Conservation (phyloP, 208 protist species). For the Leishmania turanica region DNA sequence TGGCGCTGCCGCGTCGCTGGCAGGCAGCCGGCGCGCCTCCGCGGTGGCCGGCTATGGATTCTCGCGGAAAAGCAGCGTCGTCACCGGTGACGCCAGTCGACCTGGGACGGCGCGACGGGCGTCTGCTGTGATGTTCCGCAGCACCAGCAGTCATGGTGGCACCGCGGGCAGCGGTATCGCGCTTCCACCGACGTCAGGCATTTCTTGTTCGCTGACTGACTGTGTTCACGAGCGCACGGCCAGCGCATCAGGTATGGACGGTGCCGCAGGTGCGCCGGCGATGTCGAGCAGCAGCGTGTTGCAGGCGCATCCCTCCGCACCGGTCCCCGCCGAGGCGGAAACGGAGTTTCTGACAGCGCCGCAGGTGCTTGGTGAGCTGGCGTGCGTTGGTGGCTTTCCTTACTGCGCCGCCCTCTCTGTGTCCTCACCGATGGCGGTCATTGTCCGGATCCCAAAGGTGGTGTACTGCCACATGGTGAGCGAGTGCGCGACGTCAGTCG, state of each 20-base stretch:
- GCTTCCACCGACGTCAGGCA: not conserved
- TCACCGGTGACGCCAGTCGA: not conserved
- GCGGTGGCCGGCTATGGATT: not conserved
- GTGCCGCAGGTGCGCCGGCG: not conserved
- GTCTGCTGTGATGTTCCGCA: not conserved
- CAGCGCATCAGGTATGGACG: not conserved
- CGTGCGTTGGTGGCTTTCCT: slow-evolving; percentile 62
- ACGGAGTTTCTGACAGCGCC: slow-evolving; percentile 46
- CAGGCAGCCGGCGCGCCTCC: not conserved
- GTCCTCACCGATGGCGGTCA: slow-evolving; percentile 40
- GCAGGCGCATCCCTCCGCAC: not conserved
- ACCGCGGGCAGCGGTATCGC: not conserved
- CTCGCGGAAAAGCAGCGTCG: not conserved
- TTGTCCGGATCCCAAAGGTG: slow-evolving; percentile 40
- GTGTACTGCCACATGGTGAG: slow-evolving; percentile 53
- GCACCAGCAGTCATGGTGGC: not conserved
- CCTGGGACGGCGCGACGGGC: not conserved
- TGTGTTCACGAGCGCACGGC: not conserved
- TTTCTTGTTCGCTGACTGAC: not conserved
- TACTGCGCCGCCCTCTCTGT: slow-evolving; percentile 56
- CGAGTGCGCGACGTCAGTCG: slow-evolving; percentile 24
- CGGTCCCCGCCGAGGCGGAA: slow-evolving; percentile 5
- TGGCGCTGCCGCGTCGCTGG: not conserved
- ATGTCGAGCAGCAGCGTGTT: not conserved
- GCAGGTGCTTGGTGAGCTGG: slow-evolving; percentile 62